These are phyloP conservation scores for Cryptococcus depauperatus DNA, from an alignment of 1,284 basidiomycete species.

Conservation along the genomic window DNA sequence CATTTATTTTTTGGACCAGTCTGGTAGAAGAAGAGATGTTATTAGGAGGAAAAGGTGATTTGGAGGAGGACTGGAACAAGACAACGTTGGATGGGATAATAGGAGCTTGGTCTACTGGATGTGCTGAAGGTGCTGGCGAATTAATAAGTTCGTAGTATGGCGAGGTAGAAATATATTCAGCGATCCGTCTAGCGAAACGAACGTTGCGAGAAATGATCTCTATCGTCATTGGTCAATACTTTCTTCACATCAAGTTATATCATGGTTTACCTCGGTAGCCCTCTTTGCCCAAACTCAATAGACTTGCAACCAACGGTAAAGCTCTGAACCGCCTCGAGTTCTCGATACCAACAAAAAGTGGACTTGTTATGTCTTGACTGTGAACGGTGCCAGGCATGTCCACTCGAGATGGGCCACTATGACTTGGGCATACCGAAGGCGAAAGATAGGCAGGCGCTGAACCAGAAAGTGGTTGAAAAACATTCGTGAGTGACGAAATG, in stretches of 20 bases:
- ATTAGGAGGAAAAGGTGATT: no score
- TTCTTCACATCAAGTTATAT: background rate
- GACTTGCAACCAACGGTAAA: slow-evolving; percentile 48
- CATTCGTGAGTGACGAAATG: slow-evolving; percentile 28
- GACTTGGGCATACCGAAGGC: slow-evolving; percentile 1
- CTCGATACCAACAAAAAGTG: slow-evolving; percentile 47
- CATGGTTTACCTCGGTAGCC: slow-evolving; percentile 46
- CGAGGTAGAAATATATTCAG: slow-evolving; percentile 32
- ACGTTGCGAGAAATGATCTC: slow-evolving; percentile 47
- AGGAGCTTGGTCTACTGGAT: slow-evolving; percentile 4
- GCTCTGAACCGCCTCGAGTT: slow-evolving; percentile 50
- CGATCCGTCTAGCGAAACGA: slow-evolving; percentile 43
- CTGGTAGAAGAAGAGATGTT: slow-evolving; percentile 14
- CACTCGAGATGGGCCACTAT: background rate
- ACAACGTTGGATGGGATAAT: slow-evolving; percentile 48
- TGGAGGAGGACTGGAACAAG: slow-evolving; percentile 41
- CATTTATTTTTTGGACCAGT: slow-evolving; percentile 45
- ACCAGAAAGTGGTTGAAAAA: slow-evolving; percentile 46
- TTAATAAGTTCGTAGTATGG: slow-evolving; percentile 44
- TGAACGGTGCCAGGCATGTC: slow-evolving; percentile 9
- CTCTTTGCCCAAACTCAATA: slow-evolving; percentile 45
- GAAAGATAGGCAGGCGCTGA: slow-evolving; percentile 46
- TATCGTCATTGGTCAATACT: background rate
- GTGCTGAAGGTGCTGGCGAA: slow-evolving; percentile 8
- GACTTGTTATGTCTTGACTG: slow-evolving; percentile 32